Evolutionary conservation across 805 yeast species (phyloP), one percentile per base, ranked within the genome.

Genomic region (Vanderwaltozyma tropicalis): DNA sequence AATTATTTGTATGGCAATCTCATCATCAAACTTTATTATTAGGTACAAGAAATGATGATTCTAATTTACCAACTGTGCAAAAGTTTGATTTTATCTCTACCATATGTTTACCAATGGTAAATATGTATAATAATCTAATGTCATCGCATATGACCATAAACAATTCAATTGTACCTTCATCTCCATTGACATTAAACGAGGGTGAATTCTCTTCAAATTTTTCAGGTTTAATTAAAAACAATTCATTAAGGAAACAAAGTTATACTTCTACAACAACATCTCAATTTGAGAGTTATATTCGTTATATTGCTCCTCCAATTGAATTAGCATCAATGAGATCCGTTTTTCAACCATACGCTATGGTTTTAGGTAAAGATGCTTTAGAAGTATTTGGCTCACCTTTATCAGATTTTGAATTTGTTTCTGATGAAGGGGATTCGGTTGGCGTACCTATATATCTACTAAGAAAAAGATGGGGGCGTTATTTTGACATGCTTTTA

Each of bases 391-490:
- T 68, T 53, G 80, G 82, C 0, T 69, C 68, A 22, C 63, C 76
- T 7, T 59, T 81, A 6, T 69, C 86, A 0, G 92, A 83, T 58
- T 76, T 83, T 52, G 87, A 81, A 51, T 63, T 83, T 34, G 68
- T 81, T 9, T 71, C 83, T 1, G 66, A 73, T n/a, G 83, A 76
- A 48, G 89, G 88, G 7, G 78, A 74, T 32, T 60, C 76, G n/a
- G 66, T 80, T 13, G 75, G 79, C 0, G 74, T 78, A 4, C 80
- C 88, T 0, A 42, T 76, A 34, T 67, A 64, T 44, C 61, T 82
- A 4, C 63, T 83, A 37, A 67, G 82, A 46, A 80, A 77, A 46
- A 65, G 92, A 51, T 83, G 94, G 94, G 92, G 92, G 0, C 57
- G 73, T 25, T 78, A 72, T 43, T 83, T 83, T 50, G 78, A 78